phyloP scores from a whole-genome alignment of 345 rosid genomes.

The Stellera chamaejasme region DNA sequence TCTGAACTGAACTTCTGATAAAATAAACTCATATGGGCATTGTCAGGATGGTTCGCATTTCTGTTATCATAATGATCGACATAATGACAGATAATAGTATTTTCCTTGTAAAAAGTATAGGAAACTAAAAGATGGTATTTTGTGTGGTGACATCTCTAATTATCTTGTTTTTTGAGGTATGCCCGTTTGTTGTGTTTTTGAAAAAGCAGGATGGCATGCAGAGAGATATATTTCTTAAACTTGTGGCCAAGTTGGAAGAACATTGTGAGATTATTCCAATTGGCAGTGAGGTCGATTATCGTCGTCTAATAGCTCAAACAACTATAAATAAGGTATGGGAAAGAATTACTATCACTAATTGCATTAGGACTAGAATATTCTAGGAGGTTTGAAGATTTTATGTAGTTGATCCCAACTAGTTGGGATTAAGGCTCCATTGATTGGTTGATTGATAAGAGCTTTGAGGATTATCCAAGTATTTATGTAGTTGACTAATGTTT shows the following conservation, averaged over 20 bases:
- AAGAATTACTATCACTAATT: conserved; percentile 3
- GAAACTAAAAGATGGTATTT: background rate
- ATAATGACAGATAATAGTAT: too few relatives aligned
- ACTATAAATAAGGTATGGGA: conserved; percentile 37
- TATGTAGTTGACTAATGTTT: conserved; percentile 18
- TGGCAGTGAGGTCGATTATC: conserved; percentile 85
- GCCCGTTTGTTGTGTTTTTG: conserved; percentile 6
- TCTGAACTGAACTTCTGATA: background rate
- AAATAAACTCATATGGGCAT: too few relatives aligned
- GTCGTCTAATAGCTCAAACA: conserved; percentile 61
- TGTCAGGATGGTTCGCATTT: too few relatives aligned
- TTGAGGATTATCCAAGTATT: conserved; percentile 9
- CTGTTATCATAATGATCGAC: too few relatives aligned
- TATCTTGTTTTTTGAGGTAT: background rate
- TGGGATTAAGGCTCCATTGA: background rate
- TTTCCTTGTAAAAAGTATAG: too few relatives aligned
- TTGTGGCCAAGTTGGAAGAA: conserved; percentile 54
- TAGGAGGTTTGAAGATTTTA: background rate
- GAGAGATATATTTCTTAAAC: conserved; percentile 69
- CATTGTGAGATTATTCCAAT: conserved; percentile 70
- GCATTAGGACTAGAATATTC: background rate
- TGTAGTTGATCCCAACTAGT: conserved; percentile 11
- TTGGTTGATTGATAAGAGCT: background rate
- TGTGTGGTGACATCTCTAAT: background rate
- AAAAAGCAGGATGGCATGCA: conserved; percentile 87